Conservation (phyloP, 192 early-diverging fungal genomes). For the Powellomyces hirtus region DNA sequence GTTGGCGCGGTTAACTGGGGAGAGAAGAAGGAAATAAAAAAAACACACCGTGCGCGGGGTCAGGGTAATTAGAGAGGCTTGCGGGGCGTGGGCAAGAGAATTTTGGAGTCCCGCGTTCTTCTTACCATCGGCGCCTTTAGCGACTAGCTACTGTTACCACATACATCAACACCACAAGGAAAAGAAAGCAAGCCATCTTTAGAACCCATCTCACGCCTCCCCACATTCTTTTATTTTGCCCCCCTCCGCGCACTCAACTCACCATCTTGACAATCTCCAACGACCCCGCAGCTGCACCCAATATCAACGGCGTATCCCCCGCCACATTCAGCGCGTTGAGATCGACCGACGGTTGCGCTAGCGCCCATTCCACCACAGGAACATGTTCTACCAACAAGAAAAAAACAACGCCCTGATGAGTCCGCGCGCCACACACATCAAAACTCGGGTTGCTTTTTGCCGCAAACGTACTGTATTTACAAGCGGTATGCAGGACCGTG, state of each 20-base stretch:
- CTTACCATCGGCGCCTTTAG: conserved; percentile 20
- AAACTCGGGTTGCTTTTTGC: background rate
- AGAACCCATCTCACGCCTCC: background rate
- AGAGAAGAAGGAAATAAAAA: background rate
- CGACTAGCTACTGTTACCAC: conserved; percentile 12
- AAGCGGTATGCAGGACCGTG: conserved; percentile 44
- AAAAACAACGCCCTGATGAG: background rate
- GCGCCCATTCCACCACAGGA: conserved; percentile 34
- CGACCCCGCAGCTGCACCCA: conserved; percentile 29
- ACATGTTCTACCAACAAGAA: background rate
- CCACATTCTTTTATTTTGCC: background rate
- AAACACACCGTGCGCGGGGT: background rate
- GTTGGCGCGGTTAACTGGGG: conserved; percentile 52
- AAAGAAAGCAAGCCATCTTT: background rate
- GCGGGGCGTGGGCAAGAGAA: no score
- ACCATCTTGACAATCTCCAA: conserved; percentile 41
- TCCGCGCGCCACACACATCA: background rate
- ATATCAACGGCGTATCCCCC: conserved; percentile 55
- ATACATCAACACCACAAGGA: no score
- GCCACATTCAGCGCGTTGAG: conserved; percentile 41
- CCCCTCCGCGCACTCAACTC: background rate
- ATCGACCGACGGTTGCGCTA: conserved; percentile 27
- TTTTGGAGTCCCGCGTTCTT: background rate
- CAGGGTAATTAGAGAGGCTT: background rate
- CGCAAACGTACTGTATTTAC: conserved; percentile 16